Evolutionary conservation across 371 early-diverging fungal genomes (phyloP).

Genomic region (Blakeslea trispora): DNA sequence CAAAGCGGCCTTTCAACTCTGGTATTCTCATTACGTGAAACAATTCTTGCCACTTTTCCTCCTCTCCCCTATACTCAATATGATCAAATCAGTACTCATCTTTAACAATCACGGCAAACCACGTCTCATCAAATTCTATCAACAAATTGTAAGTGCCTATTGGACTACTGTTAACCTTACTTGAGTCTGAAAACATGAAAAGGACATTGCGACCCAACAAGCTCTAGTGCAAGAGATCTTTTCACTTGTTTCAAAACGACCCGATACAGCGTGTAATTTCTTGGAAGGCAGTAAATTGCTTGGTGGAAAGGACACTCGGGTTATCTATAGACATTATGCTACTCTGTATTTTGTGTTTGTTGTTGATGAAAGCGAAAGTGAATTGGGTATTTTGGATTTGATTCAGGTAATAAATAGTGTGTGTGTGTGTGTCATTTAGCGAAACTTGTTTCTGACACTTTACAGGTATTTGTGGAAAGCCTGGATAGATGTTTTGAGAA

Average conservation of each 20-base stretch:
- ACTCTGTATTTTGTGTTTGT: slow-evolving; percentile 98
- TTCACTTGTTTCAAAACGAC: slow-evolving; percentile 77
- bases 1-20: no score
- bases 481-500: slow-evolving; percentile 92
- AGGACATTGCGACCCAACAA: slow-evolving; percentile 86
- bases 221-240: slow-evolving; percentile 80
- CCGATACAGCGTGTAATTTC: slow-evolving; percentile 91
- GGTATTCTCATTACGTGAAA: no score
- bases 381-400: slow-evolving; percentile 92
- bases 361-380: slow-evolving; percentile 90
- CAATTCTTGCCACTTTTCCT: neutral
- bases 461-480: slow-evolving; percentile 95
- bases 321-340: slow-evolving; percentile 91
- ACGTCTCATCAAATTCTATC: slow-evolving; percentile 89
- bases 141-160: slow-evolving; percentile 70
- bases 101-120: slow-evolving; percentile 97
- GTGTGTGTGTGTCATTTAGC: neutral
- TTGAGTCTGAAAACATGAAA: no score
- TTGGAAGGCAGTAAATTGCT: slow-evolving; percentile 84
- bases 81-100: slow-evolving; percentile 93
- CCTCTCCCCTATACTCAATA: slow-evolving; percentile 6
- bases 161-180: no score
- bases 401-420: slow-evolving; percentile 69
- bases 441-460: no score
- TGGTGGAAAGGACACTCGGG: slow-evolving; percentile 84